Evolutionary conservation across 257 asterid species (phyloP).

Genomic region (Nicotiana noctiflora): DNA sequence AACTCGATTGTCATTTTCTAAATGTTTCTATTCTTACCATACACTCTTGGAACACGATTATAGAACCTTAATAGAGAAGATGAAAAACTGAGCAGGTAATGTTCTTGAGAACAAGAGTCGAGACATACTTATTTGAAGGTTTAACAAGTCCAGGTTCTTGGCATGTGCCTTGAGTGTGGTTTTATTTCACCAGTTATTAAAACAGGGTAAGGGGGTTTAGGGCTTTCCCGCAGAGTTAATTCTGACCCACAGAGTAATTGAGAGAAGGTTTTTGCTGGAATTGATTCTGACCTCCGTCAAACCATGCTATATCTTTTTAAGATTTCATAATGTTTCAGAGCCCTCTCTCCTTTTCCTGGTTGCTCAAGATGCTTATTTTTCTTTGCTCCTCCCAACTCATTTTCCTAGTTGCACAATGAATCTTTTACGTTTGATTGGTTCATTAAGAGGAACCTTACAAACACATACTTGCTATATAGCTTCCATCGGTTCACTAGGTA

Average conservation of each 20-base stretch:
- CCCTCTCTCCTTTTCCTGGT: neutral
- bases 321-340: neutral
- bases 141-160: neutral
- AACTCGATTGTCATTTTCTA: neutral
- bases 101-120: neutral
- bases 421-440: neutral
- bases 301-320: neutral
- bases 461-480: neutral
- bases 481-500: conserved; percentile 13
- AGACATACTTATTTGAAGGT: neutral
- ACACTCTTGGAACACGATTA: neutral
- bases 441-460: neutral
- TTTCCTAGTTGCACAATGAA: neutral
- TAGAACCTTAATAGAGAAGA: neutral
- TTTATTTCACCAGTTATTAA: neutral
- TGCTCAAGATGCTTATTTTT: neutral
- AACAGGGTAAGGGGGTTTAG: neutral
- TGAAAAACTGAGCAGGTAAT: neutral
- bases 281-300: no score
- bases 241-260: neutral
- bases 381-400: neutral
- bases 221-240: neutral
- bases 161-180: neutral
- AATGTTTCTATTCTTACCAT: neutral
- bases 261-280: neutral